Conservation (phyloP, 2,329 filamentous ascomycete genomes). For the Fusarium burgessii region DNA sequence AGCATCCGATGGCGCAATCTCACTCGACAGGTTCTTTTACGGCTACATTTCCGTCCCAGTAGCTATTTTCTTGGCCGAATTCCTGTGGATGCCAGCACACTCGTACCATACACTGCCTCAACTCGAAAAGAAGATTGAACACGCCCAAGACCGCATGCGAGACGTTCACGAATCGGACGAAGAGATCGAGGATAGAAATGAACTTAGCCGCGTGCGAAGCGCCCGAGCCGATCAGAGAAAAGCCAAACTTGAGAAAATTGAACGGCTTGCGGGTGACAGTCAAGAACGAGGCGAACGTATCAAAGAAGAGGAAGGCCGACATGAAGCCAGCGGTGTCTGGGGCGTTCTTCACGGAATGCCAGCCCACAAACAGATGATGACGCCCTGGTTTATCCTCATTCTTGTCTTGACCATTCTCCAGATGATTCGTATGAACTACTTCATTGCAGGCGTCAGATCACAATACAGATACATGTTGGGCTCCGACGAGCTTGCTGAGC, state of each 20-base stretch:
- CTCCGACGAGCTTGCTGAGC: constrained; percentile 55
- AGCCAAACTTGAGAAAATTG: constrained; percentile 71
- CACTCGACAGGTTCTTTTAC: constrained; percentile 57
- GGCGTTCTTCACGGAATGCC: constrained; percentile 76
- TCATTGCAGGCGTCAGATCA: constrained; percentile 74
- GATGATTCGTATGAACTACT: constrained; percentile 78
- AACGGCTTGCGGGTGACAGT: constrained; percentile 68
- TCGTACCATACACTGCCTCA: constrained; percentile 56
- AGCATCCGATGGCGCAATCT: constrained; percentile 56
- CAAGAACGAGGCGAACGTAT: constrained; percentile 67
- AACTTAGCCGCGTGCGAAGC: constrained; percentile 57
- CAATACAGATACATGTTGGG: constrained; percentile 77
- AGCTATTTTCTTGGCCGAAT: constrained; percentile 53
- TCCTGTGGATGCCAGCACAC: constrained; percentile 54
- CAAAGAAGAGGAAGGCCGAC: constrained; percentile 68
- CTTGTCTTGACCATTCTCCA: constrained; percentile 71
- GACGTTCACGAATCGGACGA: constrained; percentile 67
- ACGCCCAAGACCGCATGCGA: constrained; percentile 51
- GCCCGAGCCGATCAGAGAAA: constrained; percentile 64
- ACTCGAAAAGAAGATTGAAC: constrained; percentile 56
- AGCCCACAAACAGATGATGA: constrained; percentile 72
- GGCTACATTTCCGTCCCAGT: constrained; percentile 53
- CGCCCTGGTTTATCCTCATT: constrained; percentile 79
- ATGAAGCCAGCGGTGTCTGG: constrained; percentile 74
- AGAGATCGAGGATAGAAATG: constrained; percentile 60